Evolutionary conservation across 768 basidiomycete species (phyloP).

Genomic region (Sistotremastrum niveocremeum): DNA sequence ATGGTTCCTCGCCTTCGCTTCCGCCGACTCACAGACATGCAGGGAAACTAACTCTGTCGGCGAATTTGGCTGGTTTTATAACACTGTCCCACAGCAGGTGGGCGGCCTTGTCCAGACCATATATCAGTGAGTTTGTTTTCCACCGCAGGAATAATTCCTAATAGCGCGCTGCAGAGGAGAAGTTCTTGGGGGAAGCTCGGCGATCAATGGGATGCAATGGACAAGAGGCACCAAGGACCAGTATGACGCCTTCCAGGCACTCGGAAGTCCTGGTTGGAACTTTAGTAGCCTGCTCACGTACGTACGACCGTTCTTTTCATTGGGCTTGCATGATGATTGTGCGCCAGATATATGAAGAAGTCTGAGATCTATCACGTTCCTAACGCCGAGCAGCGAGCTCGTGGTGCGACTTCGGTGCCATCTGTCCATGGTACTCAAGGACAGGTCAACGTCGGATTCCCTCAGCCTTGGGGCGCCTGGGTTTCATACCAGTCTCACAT

Average conservation of each 20-base stretch:
- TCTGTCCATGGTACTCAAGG: conserved; percentile 39
- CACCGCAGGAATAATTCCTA: not conserved
- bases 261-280: conserved; percentile 18
- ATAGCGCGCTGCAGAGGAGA: conserved; percentile 23
- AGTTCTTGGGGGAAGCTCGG: conserved; percentile 24
- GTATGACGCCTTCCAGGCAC: conserved; percentile 28
- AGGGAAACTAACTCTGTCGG: no score
- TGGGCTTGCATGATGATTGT: no score
- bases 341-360: no score
- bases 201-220: conserved; percentile 35
- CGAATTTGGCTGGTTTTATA: no score
- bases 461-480: conserved; percentile 12
- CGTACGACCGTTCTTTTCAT: conserved; percentile 8
- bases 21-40: no score
- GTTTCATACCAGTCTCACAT: no score
- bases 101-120: conserved; percentile 12
- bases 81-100: no score
- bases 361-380: conserved; percentile 34
- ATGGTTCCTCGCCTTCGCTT: no score
- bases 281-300: conserved; percentile 17
- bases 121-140: conserved; percentile 19
- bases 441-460: conserved; percentile 40
- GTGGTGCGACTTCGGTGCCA: conserved; percentile 32
- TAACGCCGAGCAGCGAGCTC: conserved; percentile 28
- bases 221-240: conserved; percentile 31